phyloP scores from a whole-genome alignment of 2,329 filamentous ascomycete genomes.

The Phaeosphaeriaceae sp. region DNA sequence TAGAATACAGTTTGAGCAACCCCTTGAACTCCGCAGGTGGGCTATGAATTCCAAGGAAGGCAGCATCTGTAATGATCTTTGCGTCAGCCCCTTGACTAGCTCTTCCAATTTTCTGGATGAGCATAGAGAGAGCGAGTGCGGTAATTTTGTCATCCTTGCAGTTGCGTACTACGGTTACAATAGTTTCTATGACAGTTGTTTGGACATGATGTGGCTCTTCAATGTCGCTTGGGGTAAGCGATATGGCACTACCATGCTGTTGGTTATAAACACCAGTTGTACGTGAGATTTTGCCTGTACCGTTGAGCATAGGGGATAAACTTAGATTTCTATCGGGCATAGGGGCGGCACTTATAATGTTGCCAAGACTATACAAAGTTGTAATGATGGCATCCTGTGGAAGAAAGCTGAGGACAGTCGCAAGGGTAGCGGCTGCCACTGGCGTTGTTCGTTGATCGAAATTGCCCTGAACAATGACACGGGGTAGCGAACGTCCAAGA shows the following conservation, averaged over 20 bases:
- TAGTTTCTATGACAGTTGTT: constrained; percentile 90
- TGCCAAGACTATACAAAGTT: constrained; percentile 94
- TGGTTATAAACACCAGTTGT: constrained; percentile 48
- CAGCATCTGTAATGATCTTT: constrained; percentile 83
- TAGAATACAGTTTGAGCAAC: constrained; percentile 81
- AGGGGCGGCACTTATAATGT: constrained; percentile 80
- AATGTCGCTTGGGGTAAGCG: constrained; percentile 74
- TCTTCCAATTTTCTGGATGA: constrained; percentile 93
- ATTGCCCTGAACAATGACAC: constrained; percentile 85
- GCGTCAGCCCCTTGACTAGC: constrained; percentile 81
- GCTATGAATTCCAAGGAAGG: constrained; percentile 76
- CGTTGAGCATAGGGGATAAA: constrained; percentile 58
- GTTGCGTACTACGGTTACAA: constrained; percentile 84
- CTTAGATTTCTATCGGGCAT: constrained; percentile 56
- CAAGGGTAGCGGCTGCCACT: constrained; percentile 83
- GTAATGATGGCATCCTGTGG: constrained; percentile 95
- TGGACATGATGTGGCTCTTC: constrained; percentile 81
- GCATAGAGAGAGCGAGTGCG: constrained; percentile 90
- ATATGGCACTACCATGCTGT: constrained; percentile 77
- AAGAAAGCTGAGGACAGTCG: constrained; percentile 78
- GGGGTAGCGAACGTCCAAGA: constrained; percentile 79
- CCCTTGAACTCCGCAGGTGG: constrained; percentile 83
- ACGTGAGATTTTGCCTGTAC: constrained; percentile 53
- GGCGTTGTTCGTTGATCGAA: constrained; percentile 72
- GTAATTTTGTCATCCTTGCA: constrained; percentile 91